A percentile compares a stretch with the other conserved stretches of the same genome.
These are phyloP conservation scores for Malassezia japonica DNA, from an alignment of 1,284 basidiomycete genomes.

Conservation along the genomic window DNA sequence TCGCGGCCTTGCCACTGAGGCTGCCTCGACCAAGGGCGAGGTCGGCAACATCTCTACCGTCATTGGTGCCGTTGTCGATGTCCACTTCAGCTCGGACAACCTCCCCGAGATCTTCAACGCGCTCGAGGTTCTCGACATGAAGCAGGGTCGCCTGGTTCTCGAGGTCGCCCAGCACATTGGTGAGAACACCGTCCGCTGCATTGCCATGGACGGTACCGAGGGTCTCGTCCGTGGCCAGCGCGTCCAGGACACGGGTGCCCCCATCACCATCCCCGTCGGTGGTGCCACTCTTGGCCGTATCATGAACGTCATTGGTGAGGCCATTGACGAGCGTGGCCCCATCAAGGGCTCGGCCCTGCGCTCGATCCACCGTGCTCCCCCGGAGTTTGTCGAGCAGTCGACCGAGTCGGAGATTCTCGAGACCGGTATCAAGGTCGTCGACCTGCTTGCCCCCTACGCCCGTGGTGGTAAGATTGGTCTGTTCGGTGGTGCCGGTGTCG, in stretches of 20 bases:
- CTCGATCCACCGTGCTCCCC: constrained; percentile 94
- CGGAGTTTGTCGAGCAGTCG: constrained; percentile 93
- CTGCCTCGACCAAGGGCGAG: constrained; percentile 23
- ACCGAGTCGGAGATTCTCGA: constrained; percentile 95
- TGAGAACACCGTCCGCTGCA: constrained; percentile 78
- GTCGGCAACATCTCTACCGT: constrained; percentile 46
- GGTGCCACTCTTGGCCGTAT: constrained; percentile 88
- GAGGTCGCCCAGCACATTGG: constrained; percentile 78
- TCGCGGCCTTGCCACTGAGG: constrained; percentile 35
- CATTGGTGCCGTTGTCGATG: constrained; percentile 83
- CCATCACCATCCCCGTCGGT: constrained; percentile 93
- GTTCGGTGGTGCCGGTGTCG: constrained; percentile 99
- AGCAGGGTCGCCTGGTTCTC: constrained; percentile 57
- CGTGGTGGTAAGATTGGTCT: constrained; percentile 99
- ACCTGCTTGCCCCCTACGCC: constrained; percentile 95
- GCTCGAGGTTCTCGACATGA: constrained; percentile 87
- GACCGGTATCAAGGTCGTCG: constrained; percentile 99
- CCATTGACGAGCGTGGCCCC: constrained; percentile 97
- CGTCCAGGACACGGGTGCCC: constrained; percentile 89
- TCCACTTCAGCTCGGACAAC: constrained; percentile 59
- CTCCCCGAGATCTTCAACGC: constrained; percentile 96
- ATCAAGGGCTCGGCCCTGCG: constrained; percentile 73
- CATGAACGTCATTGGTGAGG: constrained; percentile 99
- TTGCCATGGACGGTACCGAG: constrained; percentile 77
- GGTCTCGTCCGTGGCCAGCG: constrained; percentile 98